Evolutionary conservation across 1,284 basidiomycete genomes (phyloP), one percentile per base, ranked within the genome.

Genomic region (Wallemia ichthyophaga): DNA sequence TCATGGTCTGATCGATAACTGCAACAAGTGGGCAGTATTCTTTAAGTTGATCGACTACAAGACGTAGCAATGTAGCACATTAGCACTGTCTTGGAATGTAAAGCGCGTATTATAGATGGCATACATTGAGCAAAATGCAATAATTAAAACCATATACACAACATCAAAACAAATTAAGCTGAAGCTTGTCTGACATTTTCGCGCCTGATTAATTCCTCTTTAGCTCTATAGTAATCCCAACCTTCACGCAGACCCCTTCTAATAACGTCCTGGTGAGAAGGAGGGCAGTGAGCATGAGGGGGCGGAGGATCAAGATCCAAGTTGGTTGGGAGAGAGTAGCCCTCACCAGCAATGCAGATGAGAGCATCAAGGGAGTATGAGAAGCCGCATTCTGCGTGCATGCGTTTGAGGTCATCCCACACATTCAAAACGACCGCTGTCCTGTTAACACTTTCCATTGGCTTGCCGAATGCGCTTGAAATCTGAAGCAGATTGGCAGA

Each of bases 371-470:
- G 27, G 9, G 55, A 56, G 25, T 17, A 5, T 11, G 11, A 11
- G 25, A 26, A 25, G 25, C 23, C 55, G 17, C 13, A 7, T 27
- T 56, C 11, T 27, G 2, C n/a, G 17, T 27, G 25, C 25, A 7
- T 25, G 17, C 15, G 15, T 3, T 7, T 2, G 15, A 56, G 55
- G 15, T 25, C 55, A 56, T 13, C 25, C 62, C 62, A 62, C 7
- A 58, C 53, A 9, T 13, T 24, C 19, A 56, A 19, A 17, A 58
- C n/a, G 1, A 64, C 60, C 1, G 21, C 5, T 11, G 15, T n/a
- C 17, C 62, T 59, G 58, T 64, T 58, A 25, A 64, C 61, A 2
- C 27, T 61, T 59, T 64, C 64, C 64, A 64, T 65, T 2, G 61
- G 23, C 37, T 60, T 59, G 13, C 61, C 59, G 61, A 61, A 63